Evolutionary conservation across 345 rosid genomes (phyloP), one percentile per base, ranked within the genome.

Genomic region (Angophora floribunda): DNA sequence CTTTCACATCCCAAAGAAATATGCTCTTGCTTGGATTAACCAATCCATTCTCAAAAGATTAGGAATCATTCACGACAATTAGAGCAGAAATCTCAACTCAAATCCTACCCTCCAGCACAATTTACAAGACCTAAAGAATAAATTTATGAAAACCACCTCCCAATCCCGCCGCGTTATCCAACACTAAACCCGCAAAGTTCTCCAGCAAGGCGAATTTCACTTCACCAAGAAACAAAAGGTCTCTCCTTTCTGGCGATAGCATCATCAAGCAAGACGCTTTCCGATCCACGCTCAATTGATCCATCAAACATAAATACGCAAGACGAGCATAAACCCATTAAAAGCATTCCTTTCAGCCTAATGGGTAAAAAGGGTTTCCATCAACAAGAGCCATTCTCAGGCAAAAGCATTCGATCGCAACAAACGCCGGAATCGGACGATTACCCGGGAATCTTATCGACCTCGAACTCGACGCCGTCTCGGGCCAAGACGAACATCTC

Each of bases 391-490:
- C 26, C 9, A 9, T 36, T 36, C 47, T 19, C 47, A 6, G 24
- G 15, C n/a, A 84, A 85, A 59, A 36, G 52, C 87, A 19, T 17
- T 6, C 32, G 32, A 84, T 16, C 24, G 9, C 51, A 7, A 41
- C 19, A 55, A 55, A 5, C 61, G 36, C 7, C 32, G 82, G 52
- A 13, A 50, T 65, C 78, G n/a, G 86, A 30, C 0, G 10, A 80
- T 70, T 45, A 86, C 98, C 98, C 99, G n/a, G 99, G 96, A 88
- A 96, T 96, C 93, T 96, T 96, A 88, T 97, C 98, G 87, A 96
- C 89, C 88, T 96, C 94, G 91, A 96, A 96, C 91, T 96, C 99
- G 89, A 97, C 95, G 63, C 99, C 99, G 75, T 95, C 98, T 91
- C 99, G 90, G 90, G 94, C 92, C 70, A 97, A 92, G 87, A 97